These are phyloP conservation scores for Chalciporus piperatus DNA, from an alignment of 768 basidiomycete genomes.

Conservation along the genomic window DNA sequence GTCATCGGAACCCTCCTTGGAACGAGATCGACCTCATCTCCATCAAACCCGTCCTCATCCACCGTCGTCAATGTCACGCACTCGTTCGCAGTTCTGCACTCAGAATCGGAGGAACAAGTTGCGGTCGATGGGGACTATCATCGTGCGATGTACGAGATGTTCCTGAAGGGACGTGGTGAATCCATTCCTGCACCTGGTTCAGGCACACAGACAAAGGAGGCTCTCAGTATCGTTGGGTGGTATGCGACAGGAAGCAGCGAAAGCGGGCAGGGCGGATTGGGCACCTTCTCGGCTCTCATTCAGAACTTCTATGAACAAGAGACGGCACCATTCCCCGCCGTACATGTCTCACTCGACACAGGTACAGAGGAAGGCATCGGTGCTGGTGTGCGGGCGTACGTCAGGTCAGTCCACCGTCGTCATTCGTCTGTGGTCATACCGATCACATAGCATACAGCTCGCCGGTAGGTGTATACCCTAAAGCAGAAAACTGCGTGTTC, in stretches of 20 bases:
- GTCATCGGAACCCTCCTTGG: conserved; percentile 97
- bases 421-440: conserved; percentile 7
- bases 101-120: conserved; percentile 88
- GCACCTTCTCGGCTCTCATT: conserved; percentile 94
- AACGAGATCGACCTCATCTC: conserved; percentile 53
- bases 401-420: conserved; percentile 54
- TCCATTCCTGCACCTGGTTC: conserved; percentile 15
- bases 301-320: conserved; percentile 98
- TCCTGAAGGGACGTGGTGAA: conserved; percentile 61
- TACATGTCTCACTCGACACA: conserved; percentile 90
- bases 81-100: conserved; percentile 90
- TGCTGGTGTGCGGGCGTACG: conserved; percentile 82
- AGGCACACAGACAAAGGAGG: conserved; percentile 40
- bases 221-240: conserved; percentile 95
- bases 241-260: conserved; percentile 69
- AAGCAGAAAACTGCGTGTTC: conserved; percentile 94
- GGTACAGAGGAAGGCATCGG: conserved; percentile 60
- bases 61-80: conserved; percentile 66
- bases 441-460: conserved; percentile 46
- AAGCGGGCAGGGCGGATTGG: conserved; percentile 47
- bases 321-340: conserved; percentile 81
- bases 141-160: conserved; percentile 88
- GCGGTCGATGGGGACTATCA: conserved; percentile 98
- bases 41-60: neutral
- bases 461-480: conserved; percentile 83